These are phyloP conservation scores for Talaromyces sp. DNA, from an alignment of 2,329 filamentous ascomycete species.

Conservation along the genomic window DNA sequence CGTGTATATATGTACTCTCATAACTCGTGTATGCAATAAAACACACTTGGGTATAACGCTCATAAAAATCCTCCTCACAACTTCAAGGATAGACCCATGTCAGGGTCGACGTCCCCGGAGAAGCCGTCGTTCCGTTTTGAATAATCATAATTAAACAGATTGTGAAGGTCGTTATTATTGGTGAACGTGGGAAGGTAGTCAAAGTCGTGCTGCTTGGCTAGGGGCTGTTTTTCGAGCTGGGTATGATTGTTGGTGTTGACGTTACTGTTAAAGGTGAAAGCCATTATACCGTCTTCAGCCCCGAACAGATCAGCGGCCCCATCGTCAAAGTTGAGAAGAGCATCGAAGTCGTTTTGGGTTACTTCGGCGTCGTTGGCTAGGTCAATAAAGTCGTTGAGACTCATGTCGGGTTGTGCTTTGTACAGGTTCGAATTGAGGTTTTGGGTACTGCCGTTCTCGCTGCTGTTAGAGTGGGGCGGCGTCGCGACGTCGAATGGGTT, in stretches of 20 bases:
- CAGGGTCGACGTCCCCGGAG: constrained; percentile 10
- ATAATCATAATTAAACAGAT: constrained; percentile 12
- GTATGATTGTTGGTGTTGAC: not conserved
- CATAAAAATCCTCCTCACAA: not conserved
- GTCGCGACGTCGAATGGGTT: constrained; percentile 35
- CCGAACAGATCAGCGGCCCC: constrained; percentile 35
- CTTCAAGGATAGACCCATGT: constrained; percentile 15
- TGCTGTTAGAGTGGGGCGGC: constrained; percentile 41
- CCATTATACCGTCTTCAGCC: constrained; percentile 26
- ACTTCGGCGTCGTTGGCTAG: constrained; percentile 44
- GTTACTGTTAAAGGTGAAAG: constrained; percentile 1
- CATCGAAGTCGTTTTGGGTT: constrained; percentile 46
- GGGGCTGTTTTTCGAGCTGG: constrained; percentile 2
- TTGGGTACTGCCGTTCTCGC: constrained; percentile 40
- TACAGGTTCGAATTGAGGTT: constrained; percentile 34
- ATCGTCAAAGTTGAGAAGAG: constrained; percentile 46
- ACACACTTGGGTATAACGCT: not conserved
- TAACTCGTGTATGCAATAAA: not conserved
- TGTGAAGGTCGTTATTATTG: not conserved
- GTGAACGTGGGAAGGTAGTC: constrained; percentile 12
- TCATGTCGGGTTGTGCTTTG: constrained; percentile 31
- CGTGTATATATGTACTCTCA: not conserved
- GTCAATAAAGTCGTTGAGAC: constrained; percentile 41
- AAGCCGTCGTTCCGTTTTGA: constrained; percentile 14
- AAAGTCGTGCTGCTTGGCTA: constrained; percentile 2